phyloP scores from a whole-genome alignment of 1,284 basidiomycete genomes.

The Pisolithus thermaeus region DNA sequence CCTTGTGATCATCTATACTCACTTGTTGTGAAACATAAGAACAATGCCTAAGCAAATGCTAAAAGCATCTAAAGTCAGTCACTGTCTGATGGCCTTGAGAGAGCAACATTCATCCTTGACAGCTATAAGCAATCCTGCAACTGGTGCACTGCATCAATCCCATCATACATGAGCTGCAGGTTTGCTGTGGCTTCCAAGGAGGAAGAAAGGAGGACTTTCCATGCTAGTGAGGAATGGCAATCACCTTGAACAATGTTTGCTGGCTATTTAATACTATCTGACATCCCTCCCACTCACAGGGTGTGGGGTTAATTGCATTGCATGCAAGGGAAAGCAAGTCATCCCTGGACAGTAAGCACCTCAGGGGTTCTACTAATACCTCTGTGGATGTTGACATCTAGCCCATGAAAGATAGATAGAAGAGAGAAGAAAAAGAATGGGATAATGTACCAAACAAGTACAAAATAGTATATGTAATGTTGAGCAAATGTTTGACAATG shows the following conservation, averaged over 20 bases:
- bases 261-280: slow-evolving; percentile 7
- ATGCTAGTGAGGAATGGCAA: background rate
- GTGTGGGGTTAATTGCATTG: slow-evolving; percentile 6
- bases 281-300: slow-evolving; percentile 10
- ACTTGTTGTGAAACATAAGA: slow-evolving; percentile 14
- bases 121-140: slow-evolving; percentile 16
- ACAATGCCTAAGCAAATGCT: slow-evolving; percentile 26
- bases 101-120: slow-evolving; percentile 2
- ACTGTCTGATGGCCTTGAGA: background rate
- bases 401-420: background rate
- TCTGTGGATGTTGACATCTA: slow-evolving; percentile 8
- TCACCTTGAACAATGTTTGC: slow-evolving; percentile 7
- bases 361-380: background rate
- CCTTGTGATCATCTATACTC: background rate
- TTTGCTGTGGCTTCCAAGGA: slow-evolving; percentile 4
- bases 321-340: slow-evolving; percentile 5
- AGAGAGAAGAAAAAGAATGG: background rate
- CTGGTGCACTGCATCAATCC: slow-evolving; percentile 3
- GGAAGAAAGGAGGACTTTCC: background rate
- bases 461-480: background rate
- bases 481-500: no score
- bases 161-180: slow-evolving; percentile 8
- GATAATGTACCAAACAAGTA: background rate
- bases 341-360: background rate
- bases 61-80: slow-evolving; percentile 7